Evolutionary conservation across 148 eudicot species (phyloP).

Genomic region (Vaccinium corymbosum): DNA sequence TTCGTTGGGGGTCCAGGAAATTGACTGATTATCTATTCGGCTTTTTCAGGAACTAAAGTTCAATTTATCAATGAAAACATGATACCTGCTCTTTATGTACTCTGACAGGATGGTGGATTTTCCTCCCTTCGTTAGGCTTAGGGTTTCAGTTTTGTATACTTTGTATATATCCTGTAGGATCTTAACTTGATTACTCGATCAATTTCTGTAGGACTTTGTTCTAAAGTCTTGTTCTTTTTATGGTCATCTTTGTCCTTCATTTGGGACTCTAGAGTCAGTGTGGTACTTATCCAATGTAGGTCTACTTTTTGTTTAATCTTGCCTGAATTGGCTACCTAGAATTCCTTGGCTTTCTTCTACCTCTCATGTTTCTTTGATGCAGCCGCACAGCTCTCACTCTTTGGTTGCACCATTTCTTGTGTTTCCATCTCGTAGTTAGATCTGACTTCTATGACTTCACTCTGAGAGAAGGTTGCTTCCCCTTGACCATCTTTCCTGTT

Average conservation of each 20-base stretch:
- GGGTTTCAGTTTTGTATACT: constrained; percentile 26
- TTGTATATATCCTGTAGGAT: constrained; percentile 42
- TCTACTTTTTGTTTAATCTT: not conserved
- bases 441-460: constrained; percentile 28
- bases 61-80: constrained; percentile 20
- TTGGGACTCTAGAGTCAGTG: constrained; percentile 1
- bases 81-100: constrained; percentile 21
- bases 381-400: constrained; percentile 8
- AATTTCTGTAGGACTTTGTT: constrained; percentile 16
- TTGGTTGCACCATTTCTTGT: constrained; percentile 10
- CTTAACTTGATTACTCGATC: constrained; percentile 26
- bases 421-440: constrained; percentile 25
- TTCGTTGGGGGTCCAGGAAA: constrained; percentile 21
- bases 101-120: constrained; percentile 26
- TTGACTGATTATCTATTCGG: constrained; percentile 20
- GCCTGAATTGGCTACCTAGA: constrained; percentile 9
- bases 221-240: not conserved
- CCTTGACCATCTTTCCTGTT: constrained; percentile 43
- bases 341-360: not conserved
- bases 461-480: constrained; percentile 19
- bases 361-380: constrained; percentile 6
- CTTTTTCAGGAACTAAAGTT: constrained; percentile 21
- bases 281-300: not conserved
- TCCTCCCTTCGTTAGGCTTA: constrained; percentile 26
- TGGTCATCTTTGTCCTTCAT: constrained; percentile 5